Evolutionary conservation across 2,329 filamentous ascomycete genomes (phyloP).

Genomic region (Acephala macrosclerotiorum): DNA sequence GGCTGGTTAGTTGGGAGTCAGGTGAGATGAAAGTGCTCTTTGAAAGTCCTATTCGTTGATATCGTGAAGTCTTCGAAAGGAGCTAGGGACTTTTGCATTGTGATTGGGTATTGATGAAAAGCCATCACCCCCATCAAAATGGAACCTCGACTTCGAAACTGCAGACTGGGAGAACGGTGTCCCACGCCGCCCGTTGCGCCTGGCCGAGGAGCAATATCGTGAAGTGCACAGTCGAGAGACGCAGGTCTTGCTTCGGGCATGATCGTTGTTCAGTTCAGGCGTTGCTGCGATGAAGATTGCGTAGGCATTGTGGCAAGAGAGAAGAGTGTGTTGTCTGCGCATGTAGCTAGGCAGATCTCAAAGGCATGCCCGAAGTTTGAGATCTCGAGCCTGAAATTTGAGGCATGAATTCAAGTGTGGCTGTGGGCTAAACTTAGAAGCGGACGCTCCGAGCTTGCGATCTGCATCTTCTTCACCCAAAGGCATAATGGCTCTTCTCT

Average conservation of each 20-base stretch:
- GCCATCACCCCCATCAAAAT: constrained; percentile 27
- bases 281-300: constrained; percentile 9
- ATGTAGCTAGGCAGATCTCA: background rate
- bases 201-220: background rate
- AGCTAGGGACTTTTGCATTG: constrained; percentile 30
- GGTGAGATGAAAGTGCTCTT: constrained; percentile 33
- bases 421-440: constrained; percentile 2
- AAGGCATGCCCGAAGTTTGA: background rate
- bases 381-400: background rate
- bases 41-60: constrained; percentile 36
- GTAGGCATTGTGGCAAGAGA: constrained; percentile 3
- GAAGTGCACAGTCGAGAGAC: background rate
- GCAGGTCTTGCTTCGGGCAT: constrained; percentile 20
- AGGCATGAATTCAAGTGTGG: background rate
- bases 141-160: constrained; percentile 16
- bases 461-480: background rate
- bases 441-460: background rate
- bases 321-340: constrained; percentile 6
- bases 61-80: constrained; percentile 25
- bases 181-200: constrained; percentile 5
- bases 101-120: constrained; percentile 30
- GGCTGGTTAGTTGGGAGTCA: constrained; percentile 35
- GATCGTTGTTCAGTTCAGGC: constrained; percentile 18
- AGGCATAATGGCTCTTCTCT: background rate
- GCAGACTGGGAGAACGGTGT: background rate